phyloP scores from a whole-genome alignment of 192 early-diverging fungal species.

The Podila minutissima region DNA sequence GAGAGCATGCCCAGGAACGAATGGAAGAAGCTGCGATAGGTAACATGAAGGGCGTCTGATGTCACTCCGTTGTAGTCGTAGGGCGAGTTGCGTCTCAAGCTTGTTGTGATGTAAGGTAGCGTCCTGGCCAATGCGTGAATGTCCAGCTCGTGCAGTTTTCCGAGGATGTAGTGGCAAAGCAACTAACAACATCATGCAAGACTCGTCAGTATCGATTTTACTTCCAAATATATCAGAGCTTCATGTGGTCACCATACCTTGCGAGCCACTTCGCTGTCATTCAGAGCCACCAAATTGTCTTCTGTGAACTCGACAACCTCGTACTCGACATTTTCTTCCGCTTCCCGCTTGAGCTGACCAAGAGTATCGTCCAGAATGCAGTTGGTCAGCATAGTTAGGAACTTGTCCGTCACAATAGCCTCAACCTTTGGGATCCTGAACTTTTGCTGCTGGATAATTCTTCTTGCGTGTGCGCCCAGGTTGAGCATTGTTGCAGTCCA shows the following conservation, averaged over 20 bases:
- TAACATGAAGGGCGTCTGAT: constrained; percentile 47
- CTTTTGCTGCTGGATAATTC: constrained; percentile 53
- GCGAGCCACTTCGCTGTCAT: constrained; percentile 59
- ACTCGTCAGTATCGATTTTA: neutral
- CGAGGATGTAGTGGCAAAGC: constrained; percentile 59
- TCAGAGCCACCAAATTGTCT: constrained; percentile 28
- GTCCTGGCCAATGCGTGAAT: constrained; percentile 46
- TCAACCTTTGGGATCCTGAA: constrained; percentile 64
- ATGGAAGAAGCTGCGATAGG: constrained; percentile 57
- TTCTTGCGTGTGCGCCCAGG: constrained; percentile 60
- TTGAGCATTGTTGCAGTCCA: constrained; percentile 64
- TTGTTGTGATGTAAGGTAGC: constrained; percentile 46
- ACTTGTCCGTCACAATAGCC: constrained; percentile 45
- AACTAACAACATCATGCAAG: constrained; percentile 2
- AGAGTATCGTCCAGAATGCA: constrained; percentile 46
- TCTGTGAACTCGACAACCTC: constrained; percentile 40
- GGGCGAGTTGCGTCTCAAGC: constrained; percentile 34
- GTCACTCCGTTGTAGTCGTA: constrained; percentile 26
- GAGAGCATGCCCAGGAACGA: constrained; percentile 50
- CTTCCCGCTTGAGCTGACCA: constrained; percentile 26
- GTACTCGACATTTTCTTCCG: constrained; percentile 33
- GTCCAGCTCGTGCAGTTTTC: constrained; percentile 45
- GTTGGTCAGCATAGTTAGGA: constrained; percentile 51
- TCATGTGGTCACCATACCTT: constrained; percentile 26
- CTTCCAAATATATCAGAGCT: neutral